Base-by-base conservation (phyloP, 805 yeast genomes). In the Lachancea sp. region DNA sequence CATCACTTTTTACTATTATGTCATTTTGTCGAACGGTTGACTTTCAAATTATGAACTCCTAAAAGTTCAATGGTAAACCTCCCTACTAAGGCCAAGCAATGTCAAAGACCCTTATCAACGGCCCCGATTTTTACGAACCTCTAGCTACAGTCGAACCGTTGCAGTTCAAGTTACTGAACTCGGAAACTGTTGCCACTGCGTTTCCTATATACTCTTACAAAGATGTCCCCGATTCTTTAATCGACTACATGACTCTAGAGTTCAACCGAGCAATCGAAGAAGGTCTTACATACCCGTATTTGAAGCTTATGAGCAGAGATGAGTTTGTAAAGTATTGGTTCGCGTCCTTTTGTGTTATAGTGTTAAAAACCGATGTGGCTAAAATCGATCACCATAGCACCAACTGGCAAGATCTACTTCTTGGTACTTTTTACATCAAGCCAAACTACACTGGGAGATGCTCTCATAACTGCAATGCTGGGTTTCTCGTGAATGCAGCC, bases 361-460 rank as follows among this genome's bases (percentile, higher is more conserved):
- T 85, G 51, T 55, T 86, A 5, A 67, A 68, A 16, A 77, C 76
- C 8, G 64, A 62, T 12, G 41, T 47, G 32, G 35, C 40, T 12
- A 37, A 42, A 12, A 38, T 39, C 1, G 52, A 56, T n/a, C 41
- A 55, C n/a, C 48, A 48, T 11, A 21, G 45, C 4, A 47, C 45
- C n/a, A 67, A 68, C 34, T 77, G 82, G 78, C 63, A 67, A 4
- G 54, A 65, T 0, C 47, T 51, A 5, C 74, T 78, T 45, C 57
- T 86, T 33, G 97, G 96, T 1, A 75, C 83, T 2, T 83, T 80
- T 57, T 84, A 81, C 59, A 69, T 88, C 52, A 87, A 84, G 55
- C 96, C 97, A 13, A 89, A 89, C 61, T 89, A 88, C 56, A 63
- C 70, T 2, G 96, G 95, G 7, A 72, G 95, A 43, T 80, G 90